Conservation (phyloP, 192 early-diverging fungal genomes). For the Pilaira anomala region DNA sequence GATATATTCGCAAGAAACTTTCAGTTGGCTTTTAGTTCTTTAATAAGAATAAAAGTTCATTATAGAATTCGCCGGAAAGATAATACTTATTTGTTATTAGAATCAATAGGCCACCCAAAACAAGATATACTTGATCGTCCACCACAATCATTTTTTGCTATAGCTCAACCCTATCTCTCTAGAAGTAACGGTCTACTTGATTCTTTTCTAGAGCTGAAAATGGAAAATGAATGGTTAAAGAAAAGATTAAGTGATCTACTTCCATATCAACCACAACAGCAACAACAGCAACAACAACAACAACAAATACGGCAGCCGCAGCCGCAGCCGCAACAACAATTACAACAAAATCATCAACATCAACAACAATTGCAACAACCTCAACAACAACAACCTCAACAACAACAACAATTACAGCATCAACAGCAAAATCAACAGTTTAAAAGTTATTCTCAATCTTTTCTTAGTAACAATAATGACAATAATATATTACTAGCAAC, state of each 20-base stretch:
- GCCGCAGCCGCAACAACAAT: too few relatives aligned
- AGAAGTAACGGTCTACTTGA: conserved; percentile 36
- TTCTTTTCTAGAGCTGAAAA: conserved; percentile 46
- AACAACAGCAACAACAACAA: background rate
- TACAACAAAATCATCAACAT: too few relatives aligned
- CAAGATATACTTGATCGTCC: conserved; percentile 2
- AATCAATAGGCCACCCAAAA: conserved; percentile 41
- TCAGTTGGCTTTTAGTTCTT: conserved; percentile 32
- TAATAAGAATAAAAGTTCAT: conserved; percentile 36
- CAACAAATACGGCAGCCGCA: too few relatives aligned
- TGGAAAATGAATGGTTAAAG: conserved; percentile 43
- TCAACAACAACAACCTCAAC: background rate
- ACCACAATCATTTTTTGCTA: conserved; percentile 37
- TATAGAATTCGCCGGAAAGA: conserved; percentile 46
- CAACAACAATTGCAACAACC: too few relatives aligned
- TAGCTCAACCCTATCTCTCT: conserved; percentile 43
- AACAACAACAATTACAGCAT: background rate
- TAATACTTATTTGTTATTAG: conserved; percentile 40
- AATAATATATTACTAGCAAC: too few relatives aligned
- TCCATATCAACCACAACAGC: background rate
- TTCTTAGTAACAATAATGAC: too few relatives aligned
- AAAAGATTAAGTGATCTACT: conserved; percentile 25
- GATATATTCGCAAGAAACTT: conserved; percentile 43
- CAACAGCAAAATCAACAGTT: background rate
- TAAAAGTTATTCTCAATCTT: too few relatives aligned